Evolutionary conservation across 768 basidiomycete species (phyloP).

Genomic region (Mycena filopes): DNA sequence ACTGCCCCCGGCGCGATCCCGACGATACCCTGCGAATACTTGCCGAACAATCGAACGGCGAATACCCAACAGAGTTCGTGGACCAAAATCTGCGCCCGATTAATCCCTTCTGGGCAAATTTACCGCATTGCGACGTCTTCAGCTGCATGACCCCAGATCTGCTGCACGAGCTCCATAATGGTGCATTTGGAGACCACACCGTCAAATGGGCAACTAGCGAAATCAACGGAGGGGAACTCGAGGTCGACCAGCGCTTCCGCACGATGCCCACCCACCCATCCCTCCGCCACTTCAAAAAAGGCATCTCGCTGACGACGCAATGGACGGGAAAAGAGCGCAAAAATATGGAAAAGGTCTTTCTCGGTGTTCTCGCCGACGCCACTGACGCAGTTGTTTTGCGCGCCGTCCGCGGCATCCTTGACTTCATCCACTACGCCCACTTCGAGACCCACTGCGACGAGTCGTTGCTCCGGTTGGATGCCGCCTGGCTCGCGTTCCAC

Average conservation of each 20-base stretch:
- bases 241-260: conserved; percentile 48
- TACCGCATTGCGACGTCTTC: conserved; percentile 35
- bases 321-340: conserved; percentile 50
- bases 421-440: conserved; percentile 43
- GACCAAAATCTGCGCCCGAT: conserved; percentile 28
- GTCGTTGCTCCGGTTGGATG: conserved; percentile 35
- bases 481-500: conserved; percentile 38
- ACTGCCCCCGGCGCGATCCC: not conserved
- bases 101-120: conserved; percentile 51
- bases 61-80: conserved; percentile 31
- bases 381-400: conserved; percentile 19
- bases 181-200: conserved; percentile 56
- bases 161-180: conserved; percentile 62
- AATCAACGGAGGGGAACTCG: conserved; percentile 32
- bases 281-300: conserved; percentile 46
- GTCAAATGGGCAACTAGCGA: conserved; percentile 43
- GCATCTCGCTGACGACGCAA: conserved; percentile 46
- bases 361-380: conserved; percentile 39
- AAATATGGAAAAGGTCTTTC: conserved; percentile 42
- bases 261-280: conserved; percentile 40
- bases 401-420: conserved; percentile 34
- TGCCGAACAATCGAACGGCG: conserved; percentile 28
- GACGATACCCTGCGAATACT: not conserved
- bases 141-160: conserved; percentile 3
- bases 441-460: conserved; percentile 35